A percentile compares a stretch with the other conserved stretches of the same genome.
Evolutionary conservation across 1,139 yeast genomes (phyloP).

Genomic region (Debaryomycetaceae sp.): DNA sequence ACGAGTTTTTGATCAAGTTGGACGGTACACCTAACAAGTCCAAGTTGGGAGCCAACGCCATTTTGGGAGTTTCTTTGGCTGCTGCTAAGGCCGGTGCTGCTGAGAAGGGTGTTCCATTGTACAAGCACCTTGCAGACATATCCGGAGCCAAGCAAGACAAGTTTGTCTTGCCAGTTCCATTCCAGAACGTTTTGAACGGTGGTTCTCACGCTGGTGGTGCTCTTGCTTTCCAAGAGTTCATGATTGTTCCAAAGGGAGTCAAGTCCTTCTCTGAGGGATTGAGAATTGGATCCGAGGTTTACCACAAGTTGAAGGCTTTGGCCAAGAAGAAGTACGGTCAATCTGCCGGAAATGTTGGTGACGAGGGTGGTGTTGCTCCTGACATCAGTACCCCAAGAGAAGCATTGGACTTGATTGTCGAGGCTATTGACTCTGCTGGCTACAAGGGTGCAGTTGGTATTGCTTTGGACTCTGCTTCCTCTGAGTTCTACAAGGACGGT

Average conservation of each 20-base stretch:
- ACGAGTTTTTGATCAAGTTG: conserved; percentile 63
- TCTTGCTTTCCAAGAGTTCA: conserved; percentile 91
- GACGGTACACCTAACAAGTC: conserved; percentile 89
- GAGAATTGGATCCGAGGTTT: conserved; percentile 88
- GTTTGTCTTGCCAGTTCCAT: conserved; percentile 83
- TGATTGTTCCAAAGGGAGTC: conserved; percentile 88
- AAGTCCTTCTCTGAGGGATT: conserved; percentile 79
- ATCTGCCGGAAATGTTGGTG: conserved; percentile 95
- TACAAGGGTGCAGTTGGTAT: conserved; percentile 80
- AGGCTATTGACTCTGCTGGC: conserved; percentile 81
- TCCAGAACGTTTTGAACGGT: conserved; percentile 93
- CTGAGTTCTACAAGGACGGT: conserved; percentile 90
- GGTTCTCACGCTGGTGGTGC: conserved; percentile 98
- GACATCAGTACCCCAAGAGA: conserved; percentile 83
- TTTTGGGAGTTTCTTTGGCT: conserved; percentile 84
- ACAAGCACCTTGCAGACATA: conserved; percentile 70
- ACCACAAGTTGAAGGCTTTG: conserved; percentile 80
- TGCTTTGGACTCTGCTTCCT: conserved; percentile 87
- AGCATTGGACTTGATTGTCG: conserved; percentile 83
- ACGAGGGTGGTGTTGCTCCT: conserved; percentile 98
- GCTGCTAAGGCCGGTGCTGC: conserved; percentile 90
- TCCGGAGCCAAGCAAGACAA: conserved; percentile 56
- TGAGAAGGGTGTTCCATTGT: conserved; percentile 74
- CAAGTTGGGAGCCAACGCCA: conserved; percentile 88
- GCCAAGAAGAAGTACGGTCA: conserved; percentile 87